Evolutionary conservation across 163 green algal genomes (phyloP).

Genomic region (Volvox carteri): DNA sequence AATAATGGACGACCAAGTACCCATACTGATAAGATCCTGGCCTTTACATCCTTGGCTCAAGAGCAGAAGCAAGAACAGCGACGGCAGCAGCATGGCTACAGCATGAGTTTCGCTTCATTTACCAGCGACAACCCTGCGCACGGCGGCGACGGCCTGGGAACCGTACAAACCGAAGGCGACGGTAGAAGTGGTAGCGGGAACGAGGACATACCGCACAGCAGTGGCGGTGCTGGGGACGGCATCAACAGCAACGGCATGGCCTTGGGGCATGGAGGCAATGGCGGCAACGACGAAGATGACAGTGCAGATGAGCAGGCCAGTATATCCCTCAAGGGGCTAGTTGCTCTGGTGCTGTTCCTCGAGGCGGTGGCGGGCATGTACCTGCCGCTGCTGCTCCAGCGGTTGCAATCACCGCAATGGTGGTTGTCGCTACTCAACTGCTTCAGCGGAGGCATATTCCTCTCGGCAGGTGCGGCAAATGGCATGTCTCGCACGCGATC

Average conservation of each 20-base stretch:
- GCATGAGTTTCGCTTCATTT: no score
- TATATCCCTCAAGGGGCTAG: not conserved
- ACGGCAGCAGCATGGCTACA: not conserved
- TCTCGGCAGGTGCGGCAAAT: conserved; percentile 54
- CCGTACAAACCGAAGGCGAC: not conserved
- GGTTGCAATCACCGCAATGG: conserved; percentile 43
- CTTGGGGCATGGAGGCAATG: not conserved
- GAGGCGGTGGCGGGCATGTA: conserved; percentile 54
- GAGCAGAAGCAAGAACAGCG: conserved; percentile 10
- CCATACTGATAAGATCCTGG: no score
- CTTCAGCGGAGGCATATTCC: conserved; percentile 72
- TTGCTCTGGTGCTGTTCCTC: conserved; percentile 17
- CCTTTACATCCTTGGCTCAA: no score
- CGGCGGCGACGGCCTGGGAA: not conserved
- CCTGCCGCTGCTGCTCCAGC: conserved; percentile 32
- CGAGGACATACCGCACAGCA: not conserved
- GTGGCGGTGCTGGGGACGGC: not conserved
- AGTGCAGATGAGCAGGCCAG: not conserved
- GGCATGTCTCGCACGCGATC: no score
- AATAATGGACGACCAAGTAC: no score
- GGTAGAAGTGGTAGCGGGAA: no score
- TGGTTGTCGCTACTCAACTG: conserved; percentile 66
- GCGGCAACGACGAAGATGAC: not conserved
- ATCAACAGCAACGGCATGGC: not conserved
- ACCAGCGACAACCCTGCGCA: no score